These are phyloP conservation scores for Penicillium bovifimosum DNA, from an alignment of 495 filamentous ascomycete species.

Conservation along the genomic window DNA sequence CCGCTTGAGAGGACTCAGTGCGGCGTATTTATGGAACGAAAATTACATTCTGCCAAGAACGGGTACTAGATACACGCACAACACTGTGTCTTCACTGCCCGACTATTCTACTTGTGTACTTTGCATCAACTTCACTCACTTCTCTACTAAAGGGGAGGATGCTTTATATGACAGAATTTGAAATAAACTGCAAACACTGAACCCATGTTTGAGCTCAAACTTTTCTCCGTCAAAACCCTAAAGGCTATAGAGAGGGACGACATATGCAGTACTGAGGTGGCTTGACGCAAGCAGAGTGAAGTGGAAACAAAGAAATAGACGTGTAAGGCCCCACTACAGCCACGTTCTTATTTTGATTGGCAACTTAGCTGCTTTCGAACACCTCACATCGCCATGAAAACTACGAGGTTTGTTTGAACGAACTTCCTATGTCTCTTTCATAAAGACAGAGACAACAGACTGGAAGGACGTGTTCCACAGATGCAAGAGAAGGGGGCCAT, in stretches of 20 bases:
- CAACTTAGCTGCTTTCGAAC: conserved; percentile 6
- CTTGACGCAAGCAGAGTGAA: conserved; percentile 3
- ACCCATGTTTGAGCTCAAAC: neutral
- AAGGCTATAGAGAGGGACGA: neutral
- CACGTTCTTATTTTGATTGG: conserved; percentile 9
- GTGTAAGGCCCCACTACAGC: neutral
- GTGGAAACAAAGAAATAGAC: conserved; percentile 6
- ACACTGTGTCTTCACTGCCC: conserved; percentile 2
- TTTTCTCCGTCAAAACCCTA: neutral
- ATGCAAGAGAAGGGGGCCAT: neutral
- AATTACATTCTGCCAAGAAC: conserved; percentile 7
- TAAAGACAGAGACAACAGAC: neutral
- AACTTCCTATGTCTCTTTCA: neutral
- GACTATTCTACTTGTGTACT: no score
- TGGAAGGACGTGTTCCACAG: neutral
- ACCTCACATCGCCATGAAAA: neutral
- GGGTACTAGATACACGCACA: conserved; percentile 17
- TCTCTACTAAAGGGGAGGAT: neutral
- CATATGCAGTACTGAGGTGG: conserved; percentile 2
- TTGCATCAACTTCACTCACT: no score
- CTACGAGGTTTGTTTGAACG: neutral
- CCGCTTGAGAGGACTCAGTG: neutral
- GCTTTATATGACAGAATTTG: neutral
- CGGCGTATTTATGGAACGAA: neutral
- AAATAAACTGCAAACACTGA: no score